Conservation (phyloP, 1,139 yeast species). For the Suhomyces choctaworum region DNA sequence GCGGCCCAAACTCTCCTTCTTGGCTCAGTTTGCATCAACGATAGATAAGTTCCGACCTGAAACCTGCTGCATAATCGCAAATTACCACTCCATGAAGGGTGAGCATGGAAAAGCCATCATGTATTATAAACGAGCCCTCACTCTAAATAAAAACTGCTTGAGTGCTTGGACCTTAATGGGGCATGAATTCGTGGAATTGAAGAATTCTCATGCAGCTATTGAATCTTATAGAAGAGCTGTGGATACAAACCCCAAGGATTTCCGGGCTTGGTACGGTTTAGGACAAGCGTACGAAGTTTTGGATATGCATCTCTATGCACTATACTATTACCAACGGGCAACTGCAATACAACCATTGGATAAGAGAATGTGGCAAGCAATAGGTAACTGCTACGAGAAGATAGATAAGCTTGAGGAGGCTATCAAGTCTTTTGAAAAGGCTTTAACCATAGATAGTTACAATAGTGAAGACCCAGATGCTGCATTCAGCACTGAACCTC, state of each 20-base stretch:
- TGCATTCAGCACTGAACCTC: slow-evolving; percentile 37
- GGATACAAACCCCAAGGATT: slow-evolving; percentile 84
- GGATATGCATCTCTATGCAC: slow-evolving; percentile 91
- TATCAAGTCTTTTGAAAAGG: slow-evolving; percentile 58
- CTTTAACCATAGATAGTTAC: slow-evolving; percentile 48
- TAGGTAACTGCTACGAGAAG: slow-evolving; percentile 87
- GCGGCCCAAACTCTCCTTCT: slow-evolving; percentile 74
- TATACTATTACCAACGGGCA: slow-evolving; percentile 90
- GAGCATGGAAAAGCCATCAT: slow-evolving; percentile 94
- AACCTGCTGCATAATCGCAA: slow-evolving; percentile 92
- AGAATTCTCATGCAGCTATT: slow-evolving; percentile 96
- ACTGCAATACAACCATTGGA: slow-evolving; percentile 87
- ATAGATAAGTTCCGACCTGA: slow-evolving; percentile 91
- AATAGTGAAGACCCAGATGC: slow-evolving; percentile 21
- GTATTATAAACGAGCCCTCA: slow-evolving; percentile 87
- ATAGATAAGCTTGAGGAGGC: slow-evolving; percentile 69
- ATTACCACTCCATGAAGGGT: slow-evolving; percentile 86
- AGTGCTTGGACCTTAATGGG: slow-evolving; percentile 99
- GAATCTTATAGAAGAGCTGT: slow-evolving; percentile 94
- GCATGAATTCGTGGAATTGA: slow-evolving; percentile 94
- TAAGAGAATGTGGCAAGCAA: slow-evolving; percentile 95
- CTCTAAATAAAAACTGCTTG: slow-evolving; percentile 75
- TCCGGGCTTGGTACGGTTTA: slow-evolving; percentile 96
- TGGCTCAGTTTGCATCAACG: slow-evolving; percentile 82
- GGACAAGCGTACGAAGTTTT: slow-evolving; percentile 98